phyloP scores from a whole-genome alignment of 371 early-diverging fungal genomes.

The Rhizopus delemar region DNA sequence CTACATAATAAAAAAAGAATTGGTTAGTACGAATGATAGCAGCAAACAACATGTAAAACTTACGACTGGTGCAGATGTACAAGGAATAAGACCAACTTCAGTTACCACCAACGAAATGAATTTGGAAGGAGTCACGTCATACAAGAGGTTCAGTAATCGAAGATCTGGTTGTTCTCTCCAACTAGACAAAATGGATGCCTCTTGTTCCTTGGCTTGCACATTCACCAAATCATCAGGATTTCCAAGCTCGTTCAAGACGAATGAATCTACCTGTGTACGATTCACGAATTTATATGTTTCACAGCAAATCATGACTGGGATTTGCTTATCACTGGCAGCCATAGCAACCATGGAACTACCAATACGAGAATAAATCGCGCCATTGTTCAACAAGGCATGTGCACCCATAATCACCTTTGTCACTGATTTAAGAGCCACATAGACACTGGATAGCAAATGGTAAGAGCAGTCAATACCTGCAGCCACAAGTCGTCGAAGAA shows the following conservation, averaged over 20 bases:
- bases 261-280: slow-evolving; percentile 89
- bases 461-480: slow-evolving; percentile 82
- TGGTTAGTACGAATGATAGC: not conserved
- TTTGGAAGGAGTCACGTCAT: slow-evolving; percentile 94
- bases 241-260: slow-evolving; percentile 94
- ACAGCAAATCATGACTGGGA: slow-evolving; percentile 95
- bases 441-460: slow-evolving; percentile 63
- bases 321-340: slow-evolving; percentile 83
- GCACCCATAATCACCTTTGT: slow-evolving; percentile 95
- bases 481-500: slow-evolving; percentile 61
- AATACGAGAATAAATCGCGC: slow-evolving; percentile 87
- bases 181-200: slow-evolving; percentile 45
- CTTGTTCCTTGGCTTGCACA: slow-evolving; percentile 24
- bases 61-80: slow-evolving; percentile 88
- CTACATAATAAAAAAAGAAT: slow-evolving; percentile 21
- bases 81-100: slow-evolving; percentile 94
- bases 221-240: slow-evolving; percentile 81
- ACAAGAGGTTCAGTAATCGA: slow-evolving; percentile 83
- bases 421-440: slow-evolving; percentile 81
- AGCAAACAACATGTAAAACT: slow-evolving; percentile 13
- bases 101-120: slow-evolving; percentile 90
- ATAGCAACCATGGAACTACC: slow-evolving; percentile 94
- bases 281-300: slow-evolving; percentile 97
- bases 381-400: slow-evolving; percentile 89
- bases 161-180: slow-evolving; percentile 73